Evolutionary conservation across 2,329 filamentous ascomycete genomes (phyloP), one percentile per base, ranked within the genome.

Genomic region (Colletotrichum tropicicola): DNA sequence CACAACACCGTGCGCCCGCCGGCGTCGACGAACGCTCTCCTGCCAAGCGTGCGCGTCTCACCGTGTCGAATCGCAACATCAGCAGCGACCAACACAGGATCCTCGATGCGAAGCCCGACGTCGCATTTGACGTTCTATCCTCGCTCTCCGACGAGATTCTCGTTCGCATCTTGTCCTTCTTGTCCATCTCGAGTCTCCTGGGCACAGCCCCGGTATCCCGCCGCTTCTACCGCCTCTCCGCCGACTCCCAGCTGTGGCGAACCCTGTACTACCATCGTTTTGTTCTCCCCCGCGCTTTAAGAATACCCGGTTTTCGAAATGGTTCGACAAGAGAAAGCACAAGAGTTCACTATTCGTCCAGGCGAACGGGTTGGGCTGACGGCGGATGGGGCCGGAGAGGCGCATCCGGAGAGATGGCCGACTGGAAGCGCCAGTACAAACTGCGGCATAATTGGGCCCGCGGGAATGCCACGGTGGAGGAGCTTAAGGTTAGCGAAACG

Each of bases 211-310:
- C 89, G 58, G 84, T 94, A n/a, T 98, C 93, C 2, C 88, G 81
- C 57, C 92, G 92, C 64, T 91, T 97, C 73, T 84, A 89, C 70
- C 83, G 83, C 39, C 85, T 98, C 17, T 86, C 92, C 7, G 85
- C 86, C 58, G 96, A 98, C 76, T 91, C 91, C 1, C 93, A 98
- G 74, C 81, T 98, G 60, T 99, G 96, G 96, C 96, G 95, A 76
- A 86, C 87, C 13, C 87, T 93, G 52, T 99, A 97, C 79, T 97
- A 97, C 78, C 85, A 89, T 25, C 90, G 91, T 67, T 98, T 97
- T 77, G 92, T 98, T 28, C 86, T 92, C 35, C 94, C 93, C 39
- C 88, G 94, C 72, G 92, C 91, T 35, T 85, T 91, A 69, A 88
- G 91, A 62, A 89, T 95, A 59, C 91, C 92, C 0, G 91, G 91